Evolutionary conservation across 177 flowering plant species (phyloP), one percentile per base, ranked within the genome.

Genomic region (Telopea speciosissima): DNA sequence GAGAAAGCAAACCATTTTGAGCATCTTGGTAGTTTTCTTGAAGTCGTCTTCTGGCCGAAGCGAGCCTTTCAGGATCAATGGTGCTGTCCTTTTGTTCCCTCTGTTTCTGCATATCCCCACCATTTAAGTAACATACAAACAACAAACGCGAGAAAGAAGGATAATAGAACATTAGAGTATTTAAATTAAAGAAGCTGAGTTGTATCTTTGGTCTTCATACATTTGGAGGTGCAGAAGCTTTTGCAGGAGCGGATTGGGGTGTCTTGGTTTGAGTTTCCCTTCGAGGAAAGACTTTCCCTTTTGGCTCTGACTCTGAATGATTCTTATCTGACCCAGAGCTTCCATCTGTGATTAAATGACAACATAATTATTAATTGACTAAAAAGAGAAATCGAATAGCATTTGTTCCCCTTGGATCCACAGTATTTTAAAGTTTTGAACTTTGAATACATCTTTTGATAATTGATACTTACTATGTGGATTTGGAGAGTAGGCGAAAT

Each of bases 11-110:
- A 96, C 99, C 99, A 85, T 96, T 96, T 79, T 89, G 86, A 52
- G 92, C 96, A 81, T 91, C 95, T 84, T 87, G 90, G 85, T 96
- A 96, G 76, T 90, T 96, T 67, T 81, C 95, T n/a, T 91, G 99
- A 76, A 96, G 98, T 74, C 99, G 79, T 72, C 74, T 91, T 68
- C 93, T 84, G 0, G 98, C 99, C 9, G 97, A 87, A 64, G 92
- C 97, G 24, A 95, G 82, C 83, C 75, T 92, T 22, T 87, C 96
- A 21, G 80, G 70, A 75, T 96, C 97, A 69, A 81, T 77, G 14
- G 45, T 60, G 61, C 67, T 65, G 60, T 88, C 89, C 78, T 78
- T 82, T 24, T 71, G 82, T 64, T 86, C 92, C 70, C 82, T 83
- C 61, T 73, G 85, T 79, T 80, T 87, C 97, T 91, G 90, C 82